phyloP scores from a whole-genome alignment of 2,329 filamentous ascomycete genomes.

The Hypoxylon sp. region DNA sequence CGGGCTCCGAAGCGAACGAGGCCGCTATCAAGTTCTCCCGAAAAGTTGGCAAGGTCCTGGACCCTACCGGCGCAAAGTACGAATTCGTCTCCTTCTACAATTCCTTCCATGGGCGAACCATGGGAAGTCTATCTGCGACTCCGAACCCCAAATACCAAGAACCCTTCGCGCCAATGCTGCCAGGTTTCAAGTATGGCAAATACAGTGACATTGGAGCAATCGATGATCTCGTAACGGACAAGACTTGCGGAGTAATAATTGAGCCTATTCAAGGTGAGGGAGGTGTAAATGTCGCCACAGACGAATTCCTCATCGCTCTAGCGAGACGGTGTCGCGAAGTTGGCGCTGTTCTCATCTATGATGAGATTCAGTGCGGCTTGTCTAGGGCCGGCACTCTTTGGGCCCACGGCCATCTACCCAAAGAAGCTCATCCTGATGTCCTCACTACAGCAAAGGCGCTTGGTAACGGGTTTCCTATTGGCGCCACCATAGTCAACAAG shows the following conservation, averaged over 20 bases:
- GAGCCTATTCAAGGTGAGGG: conserved; percentile 99
- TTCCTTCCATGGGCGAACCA: conserved; percentile 96
- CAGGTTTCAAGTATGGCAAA: conserved; percentile 88
- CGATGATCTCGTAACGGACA: conserved; percentile 80
- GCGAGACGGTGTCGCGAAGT: conserved; percentile 87
- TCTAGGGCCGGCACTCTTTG: conserved; percentile 89
- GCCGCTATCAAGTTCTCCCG: conserved; percentile 97
- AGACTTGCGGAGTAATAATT: conserved; percentile 93
- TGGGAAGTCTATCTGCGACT: conserved; percentile 95
- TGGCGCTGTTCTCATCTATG: conserved; percentile 90
- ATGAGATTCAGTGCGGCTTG: conserved; percentile 97
- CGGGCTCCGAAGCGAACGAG: conserved; percentile 96
- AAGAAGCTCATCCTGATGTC: conserved; percentile 91
- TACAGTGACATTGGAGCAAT: conserved; percentile 87
- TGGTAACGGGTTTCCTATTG: conserved; percentile 96
- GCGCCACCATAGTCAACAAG: conserved; percentile 76
- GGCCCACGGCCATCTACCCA: conserved; percentile 82
- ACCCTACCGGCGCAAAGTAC: conserved; percentile 79
- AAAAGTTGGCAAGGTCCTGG: conserved; percentile 85
- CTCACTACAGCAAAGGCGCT: conserved; percentile 96
- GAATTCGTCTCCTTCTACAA: conserved; percentile 92
- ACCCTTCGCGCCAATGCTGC: conserved; percentile 95
- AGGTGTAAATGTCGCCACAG: conserved; percentile 85
- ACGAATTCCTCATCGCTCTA: conserved; percentile 88
- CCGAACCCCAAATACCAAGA: conserved; percentile 98